Conservation (phyloP, 2,329 filamentous ascomycete species). For the Diaporthe ampelina region DNA sequence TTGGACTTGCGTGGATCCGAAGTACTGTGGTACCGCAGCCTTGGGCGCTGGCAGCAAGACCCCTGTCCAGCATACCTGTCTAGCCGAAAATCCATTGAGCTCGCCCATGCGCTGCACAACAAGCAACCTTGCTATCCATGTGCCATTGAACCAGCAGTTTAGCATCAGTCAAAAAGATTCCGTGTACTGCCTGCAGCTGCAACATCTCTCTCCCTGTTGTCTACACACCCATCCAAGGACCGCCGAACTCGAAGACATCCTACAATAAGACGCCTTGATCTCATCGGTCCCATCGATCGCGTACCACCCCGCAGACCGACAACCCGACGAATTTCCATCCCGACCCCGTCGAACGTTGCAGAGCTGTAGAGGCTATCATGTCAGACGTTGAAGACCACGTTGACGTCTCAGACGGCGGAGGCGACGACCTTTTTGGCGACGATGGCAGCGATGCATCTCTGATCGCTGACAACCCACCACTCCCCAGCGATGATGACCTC, state of each 20-base stretch:
- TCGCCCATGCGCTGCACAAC: slow-evolving; percentile 5
- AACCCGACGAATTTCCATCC: neutral
- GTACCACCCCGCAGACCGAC: neutral
- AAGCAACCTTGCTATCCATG: slow-evolving; percentile 12
- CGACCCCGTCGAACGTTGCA: neutral
- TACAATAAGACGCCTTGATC: neutral
- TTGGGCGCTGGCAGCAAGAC: neutral
- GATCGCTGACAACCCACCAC: slow-evolving; percentile 41
- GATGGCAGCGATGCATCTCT: slow-evolving; percentile 70
- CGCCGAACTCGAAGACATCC: neutral
- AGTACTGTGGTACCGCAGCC: neutral
- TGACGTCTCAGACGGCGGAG: slow-evolving; percentile 65
- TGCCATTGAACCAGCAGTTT: neutral
- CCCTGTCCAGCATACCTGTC: slow-evolving; percentile 5
- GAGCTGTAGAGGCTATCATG: slow-evolving; percentile 54
- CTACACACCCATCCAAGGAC: neutral
- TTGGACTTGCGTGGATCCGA: neutral
- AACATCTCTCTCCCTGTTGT: neutral
- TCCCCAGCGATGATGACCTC: slow-evolving; percentile 69
- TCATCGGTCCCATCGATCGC: neutral
- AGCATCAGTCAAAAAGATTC: neutral
- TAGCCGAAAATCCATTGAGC: slow-evolving; percentile 27
- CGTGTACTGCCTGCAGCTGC: neutral
- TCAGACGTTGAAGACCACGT: slow-evolving; percentile 70
- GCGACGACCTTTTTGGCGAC: slow-evolving; percentile 74